phyloP scores from a whole-genome alignment of 352 stramenopile genomes.

The Globisporangium radiosum region DNA sequence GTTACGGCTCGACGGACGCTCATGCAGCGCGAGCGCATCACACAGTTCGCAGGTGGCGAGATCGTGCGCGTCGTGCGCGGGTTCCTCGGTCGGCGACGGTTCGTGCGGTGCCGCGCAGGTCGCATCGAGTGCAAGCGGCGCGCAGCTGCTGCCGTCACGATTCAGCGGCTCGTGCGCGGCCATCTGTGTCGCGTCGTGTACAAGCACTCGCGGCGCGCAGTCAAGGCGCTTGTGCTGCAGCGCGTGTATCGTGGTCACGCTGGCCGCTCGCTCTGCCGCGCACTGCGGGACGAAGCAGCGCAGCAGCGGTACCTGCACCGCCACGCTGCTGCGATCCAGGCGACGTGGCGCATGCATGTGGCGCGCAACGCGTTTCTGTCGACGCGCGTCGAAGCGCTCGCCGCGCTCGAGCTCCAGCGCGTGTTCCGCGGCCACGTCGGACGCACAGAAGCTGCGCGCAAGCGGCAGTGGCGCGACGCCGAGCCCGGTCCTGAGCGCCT shows the following conservation, averaged over 20 bases:
- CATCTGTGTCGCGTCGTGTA: conserved; percentile 51
- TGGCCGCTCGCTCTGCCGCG: conserved; percentile 32
- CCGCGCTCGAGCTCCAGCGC: conserved; percentile 87
- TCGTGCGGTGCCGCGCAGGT: conserved; percentile 18
- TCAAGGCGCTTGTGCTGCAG: conserved; percentile 49
- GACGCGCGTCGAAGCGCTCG: conserved; percentile 57
- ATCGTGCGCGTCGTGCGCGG: conserved; percentile 62
- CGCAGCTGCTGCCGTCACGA: conserved; percentile 24
- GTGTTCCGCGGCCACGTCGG: conserved; percentile 85
- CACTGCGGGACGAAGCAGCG: conserved; percentile 32
- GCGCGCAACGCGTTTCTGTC: conserved; percentile 60
- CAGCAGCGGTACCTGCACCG: conserved; percentile 39
- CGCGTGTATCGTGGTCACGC: conserved; percentile 66
- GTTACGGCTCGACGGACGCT: conserved; percentile 28
- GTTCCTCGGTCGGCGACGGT: conserved; percentile 49
- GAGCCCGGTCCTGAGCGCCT: conserved; percentile 86
- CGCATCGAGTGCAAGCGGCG: conserved; percentile 16
- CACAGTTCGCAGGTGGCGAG: conserved; percentile 41
- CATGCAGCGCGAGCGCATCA: conserved; percentile 34
- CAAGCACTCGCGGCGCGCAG: conserved; percentile 26
- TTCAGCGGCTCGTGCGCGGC: conserved; percentile 72
- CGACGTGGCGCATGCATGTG: conserved; percentile 85
- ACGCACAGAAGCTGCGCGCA: conserved; percentile 47
- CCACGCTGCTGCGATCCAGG: conserved; percentile 78
- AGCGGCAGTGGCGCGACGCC: conserved; percentile 84